Base-by-base conservation (phyloP, 345 rosid species). In the Murraya koenigii region DNA sequence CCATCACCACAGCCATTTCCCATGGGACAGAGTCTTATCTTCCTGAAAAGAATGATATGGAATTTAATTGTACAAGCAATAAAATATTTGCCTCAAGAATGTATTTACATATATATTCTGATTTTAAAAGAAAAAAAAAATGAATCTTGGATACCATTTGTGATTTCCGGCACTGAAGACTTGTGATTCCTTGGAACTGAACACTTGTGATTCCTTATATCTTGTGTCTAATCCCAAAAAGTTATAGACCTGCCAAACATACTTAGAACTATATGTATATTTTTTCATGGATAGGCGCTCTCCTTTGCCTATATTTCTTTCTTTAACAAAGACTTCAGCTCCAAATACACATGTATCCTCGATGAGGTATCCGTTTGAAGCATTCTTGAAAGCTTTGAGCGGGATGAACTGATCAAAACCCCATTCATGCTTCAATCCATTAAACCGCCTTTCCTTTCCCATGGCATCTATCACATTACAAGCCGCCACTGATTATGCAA, bases 281-380 rank as follows among this genome's bases (percentile, higher is more conserved):
- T 82, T 85, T 3, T 73, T 2, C 85, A 84, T 71, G 13, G 65
- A 72, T 49, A 88, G 71, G 59, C 76, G 69, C 75, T 88, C 88
- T 72, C 80, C 84, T 63, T 62, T 81, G 23, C 83, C 81, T 1
- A 74, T 59, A 74, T 79, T 75, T 44, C 60, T 80, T 81, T 85
- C 92, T 78, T 69, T 81, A 17, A 84, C 85, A 39, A 83, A 84
- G 7, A 88, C 85, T 69, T 89, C 90, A 10, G 74, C 88, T 28
- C 92, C 92, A 35, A 89, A 23, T 7, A 81, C 80, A 38, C 88
- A 84, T 3, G 80, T 38, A 74, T 85, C 88, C 0, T 84, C 85
- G 44, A 84, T 64, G 0, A 85, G 80, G 79, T 83, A 87, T 28
- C 87, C 92, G n/a, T 82, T 82, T n/a, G 59, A 74, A 20, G 62